A percentile compares a stretch with the other conserved stretches of the same genome.
These are phyloP conservation scores for Globisporangium alternatum DNA, from an alignment of 352 stramenopile species.

Conservation along the genomic window DNA sequence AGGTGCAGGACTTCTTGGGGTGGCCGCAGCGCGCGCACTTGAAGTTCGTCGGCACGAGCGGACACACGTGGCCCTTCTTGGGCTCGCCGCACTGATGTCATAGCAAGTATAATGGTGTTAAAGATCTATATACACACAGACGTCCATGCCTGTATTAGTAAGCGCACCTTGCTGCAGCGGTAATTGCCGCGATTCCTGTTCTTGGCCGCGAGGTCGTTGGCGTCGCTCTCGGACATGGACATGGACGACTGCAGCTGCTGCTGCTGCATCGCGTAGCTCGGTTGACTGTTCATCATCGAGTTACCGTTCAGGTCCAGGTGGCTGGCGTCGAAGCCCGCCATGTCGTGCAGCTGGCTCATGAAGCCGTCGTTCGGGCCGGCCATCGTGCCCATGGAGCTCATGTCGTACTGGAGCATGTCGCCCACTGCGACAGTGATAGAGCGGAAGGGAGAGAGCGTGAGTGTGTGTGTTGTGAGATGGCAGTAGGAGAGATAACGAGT, in stretches of 20 bases:
- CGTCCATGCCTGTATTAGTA: background rate
- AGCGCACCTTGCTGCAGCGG: slow-evolving; percentile 75
- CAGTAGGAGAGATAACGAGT: background rate
- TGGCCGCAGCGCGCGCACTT: slow-evolving; percentile 77
- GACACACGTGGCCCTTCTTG: slow-evolving; percentile 86
- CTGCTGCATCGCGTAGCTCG: slow-evolving; percentile 16
- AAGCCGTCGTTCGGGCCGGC: slow-evolving; percentile 30
- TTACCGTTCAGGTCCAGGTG: background rate
- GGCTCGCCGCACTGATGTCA: slow-evolving; percentile 65
- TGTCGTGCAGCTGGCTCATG: slow-evolving; percentile 57
- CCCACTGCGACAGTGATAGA: slow-evolving; percentile 22
- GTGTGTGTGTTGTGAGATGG: background rate
- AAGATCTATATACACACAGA: background rate
- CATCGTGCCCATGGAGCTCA: slow-evolving; percentile 48
- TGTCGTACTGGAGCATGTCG: slow-evolving; percentile 56
- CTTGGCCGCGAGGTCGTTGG: slow-evolving; percentile 46
- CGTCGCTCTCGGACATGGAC: slow-evolving; percentile 20
- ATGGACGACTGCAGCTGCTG: slow-evolving; percentile 15
- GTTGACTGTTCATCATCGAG: background rate
- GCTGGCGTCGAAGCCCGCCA: slow-evolving; percentile 14
- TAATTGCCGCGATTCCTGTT: slow-evolving; percentile 87
- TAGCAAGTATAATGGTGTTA: background rate
- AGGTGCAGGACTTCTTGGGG: slow-evolving; percentile 75
- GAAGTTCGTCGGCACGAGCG: slow-evolving; percentile 76
- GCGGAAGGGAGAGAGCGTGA: background rate